phyloP scores from a whole-genome alignment of 2,329 filamentous ascomycete genomes.

The Trichoderma gracile region DNA sequence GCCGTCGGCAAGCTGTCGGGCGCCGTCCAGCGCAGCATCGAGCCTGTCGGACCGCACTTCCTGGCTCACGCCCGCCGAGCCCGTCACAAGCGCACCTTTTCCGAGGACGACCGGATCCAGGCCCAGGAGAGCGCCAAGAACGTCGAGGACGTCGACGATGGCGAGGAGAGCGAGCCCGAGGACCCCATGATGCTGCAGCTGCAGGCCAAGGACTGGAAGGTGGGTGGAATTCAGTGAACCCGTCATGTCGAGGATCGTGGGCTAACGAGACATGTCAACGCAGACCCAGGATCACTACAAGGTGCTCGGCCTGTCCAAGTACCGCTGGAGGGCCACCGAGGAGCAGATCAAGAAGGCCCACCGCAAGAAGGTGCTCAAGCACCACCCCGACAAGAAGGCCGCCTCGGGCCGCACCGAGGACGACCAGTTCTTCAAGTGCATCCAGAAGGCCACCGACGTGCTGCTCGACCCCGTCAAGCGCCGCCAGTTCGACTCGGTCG shows the following conservation, averaged over 20 bases:
- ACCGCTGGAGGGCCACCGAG: slow-evolving; percentile 89
- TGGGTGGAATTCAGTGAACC: slow-evolving; percentile 43
- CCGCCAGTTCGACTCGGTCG: slow-evolving; percentile 94
- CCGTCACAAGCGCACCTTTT: slow-evolving; percentile 96
- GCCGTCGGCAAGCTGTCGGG: slow-evolving; percentile 72
- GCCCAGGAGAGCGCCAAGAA: slow-evolving; percentile 94
- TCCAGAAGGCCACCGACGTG: slow-evolving; percentile 95
- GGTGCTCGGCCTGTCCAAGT: slow-evolving; percentile 88
- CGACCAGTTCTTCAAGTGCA: slow-evolving; percentile 99
- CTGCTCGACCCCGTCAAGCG: slow-evolving; percentile 90
- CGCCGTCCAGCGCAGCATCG: slow-evolving; percentile 82
- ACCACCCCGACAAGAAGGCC: slow-evolving; percentile 98
- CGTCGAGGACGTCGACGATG: slow-evolving; percentile 84
- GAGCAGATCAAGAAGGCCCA: slow-evolving; percentile 99
- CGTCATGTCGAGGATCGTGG: not conserved
- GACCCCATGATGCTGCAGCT: slow-evolving; percentile 88
- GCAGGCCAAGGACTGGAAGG: slow-evolving; percentile 99
- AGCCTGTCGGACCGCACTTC: slow-evolving; percentile 96
- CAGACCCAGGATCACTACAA: slow-evolving; percentile 97
- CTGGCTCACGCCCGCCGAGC: slow-evolving; percentile 94
- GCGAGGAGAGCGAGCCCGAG: slow-evolving; percentile 91
- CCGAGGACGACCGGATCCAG: slow-evolving; percentile 96
- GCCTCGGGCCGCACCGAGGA: slow-evolving; percentile 84
- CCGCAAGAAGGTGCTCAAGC: slow-evolving; percentile 98
- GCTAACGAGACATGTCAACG: not conserved